Base-by-base conservation (phyloP, 1,284 basidiomycete species). In the Rhodotorula mucilaginosa region DNA sequence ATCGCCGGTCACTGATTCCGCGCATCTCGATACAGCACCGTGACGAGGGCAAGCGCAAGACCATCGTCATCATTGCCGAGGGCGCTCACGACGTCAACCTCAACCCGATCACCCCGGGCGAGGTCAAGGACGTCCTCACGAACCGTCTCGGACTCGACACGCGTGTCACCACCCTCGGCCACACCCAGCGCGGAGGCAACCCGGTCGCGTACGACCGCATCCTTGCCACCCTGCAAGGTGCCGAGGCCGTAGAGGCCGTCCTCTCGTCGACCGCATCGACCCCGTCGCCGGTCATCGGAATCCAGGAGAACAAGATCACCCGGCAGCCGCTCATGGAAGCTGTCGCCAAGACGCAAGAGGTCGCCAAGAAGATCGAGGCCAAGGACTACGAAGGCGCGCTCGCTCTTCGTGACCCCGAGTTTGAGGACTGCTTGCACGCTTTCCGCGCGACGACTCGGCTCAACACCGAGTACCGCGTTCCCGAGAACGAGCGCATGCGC, bases 61-160 rank as follows among this genome's bases (percentile, higher is more conserved):
- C 93, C 1, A 97, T 99, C 77, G 93, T 99, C 72, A 97, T 99
- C 75, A 89, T 99, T 52, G 96, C 97, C 4, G 96, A 99, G 77
- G 97, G 96, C 39, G 96, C 96, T 18, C 88, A 91, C 68, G 96
- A 98, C 81, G 84, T 85, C 66, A 85, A 92, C 75, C 86, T 98
- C 64, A 89, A 97, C 61, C 93, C 92, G 29, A 98, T 99, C 82
- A 89, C 86, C 66, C 88, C 93, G 8, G 91, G 93, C 57, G 88
- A 93, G 79, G 89, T 99, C 82, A 97, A 94, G 82, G 85, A 92
- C 47, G 88, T 98, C 47, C 87, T 99, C 13, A 85, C 89, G 1
- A 88, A 97, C 49, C 87, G 91, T 18, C 87, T 99, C 46, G 91
- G 92, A 0, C 87, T 99, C 57, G 96, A 99, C 82, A 96, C 96